phyloP scores from a whole-genome alignment of 2,329 filamentous ascomycete species.

The Hypoxylon sp. region DNA sequence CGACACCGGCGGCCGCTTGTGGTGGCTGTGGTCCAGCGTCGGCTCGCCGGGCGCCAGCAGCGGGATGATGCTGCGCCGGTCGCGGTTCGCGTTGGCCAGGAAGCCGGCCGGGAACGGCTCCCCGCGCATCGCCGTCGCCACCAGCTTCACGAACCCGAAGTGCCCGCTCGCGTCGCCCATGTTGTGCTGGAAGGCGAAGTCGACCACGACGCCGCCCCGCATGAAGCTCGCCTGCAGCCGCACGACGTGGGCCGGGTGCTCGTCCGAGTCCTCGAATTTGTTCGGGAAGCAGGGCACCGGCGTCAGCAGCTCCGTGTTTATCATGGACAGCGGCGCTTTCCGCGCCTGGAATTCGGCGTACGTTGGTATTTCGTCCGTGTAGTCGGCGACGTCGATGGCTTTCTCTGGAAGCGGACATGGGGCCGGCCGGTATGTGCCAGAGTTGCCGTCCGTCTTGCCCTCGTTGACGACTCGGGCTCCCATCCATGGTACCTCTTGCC shows the following conservation, averaged over 20 bases:
- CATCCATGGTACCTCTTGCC: conserved; percentile 8
- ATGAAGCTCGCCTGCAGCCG: conserved; percentile 11
- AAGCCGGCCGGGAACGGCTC: conserved; percentile 1
- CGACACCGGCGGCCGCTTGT: conserved; percentile 2
- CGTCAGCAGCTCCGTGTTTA: conserved; percentile 1
- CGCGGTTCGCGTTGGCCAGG: conserved; percentile 2
- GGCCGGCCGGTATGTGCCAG: neutral
- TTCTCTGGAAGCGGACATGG: neutral
- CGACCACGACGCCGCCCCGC: conserved; percentile 4
- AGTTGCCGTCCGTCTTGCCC: neutral
- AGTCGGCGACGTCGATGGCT: neutral
- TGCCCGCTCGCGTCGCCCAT: conserved; percentile 1
- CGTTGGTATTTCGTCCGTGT: neutral
- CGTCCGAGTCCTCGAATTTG: conserved; percentile 8
- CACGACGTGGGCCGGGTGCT: conserved; percentile 5
- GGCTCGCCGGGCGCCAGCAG: conserved; percentile 2
- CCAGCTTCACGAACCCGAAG: conserved; percentile 1
- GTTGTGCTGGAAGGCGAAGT: conserved; percentile 12
- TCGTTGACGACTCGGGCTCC: conserved; percentile 5
- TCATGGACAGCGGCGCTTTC: conserved; percentile 6
- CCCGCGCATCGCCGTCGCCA: conserved; percentile 6
- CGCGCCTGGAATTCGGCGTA: neutral
- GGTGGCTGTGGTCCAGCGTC: conserved; percentile 12
- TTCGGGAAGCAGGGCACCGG: conserved; percentile 3
- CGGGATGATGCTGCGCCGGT: conserved; percentile 6